Evolutionary conservation across 2,329 filamentous ascomycete species (phyloP).

Genomic region (Macrophomina tecta): DNA sequence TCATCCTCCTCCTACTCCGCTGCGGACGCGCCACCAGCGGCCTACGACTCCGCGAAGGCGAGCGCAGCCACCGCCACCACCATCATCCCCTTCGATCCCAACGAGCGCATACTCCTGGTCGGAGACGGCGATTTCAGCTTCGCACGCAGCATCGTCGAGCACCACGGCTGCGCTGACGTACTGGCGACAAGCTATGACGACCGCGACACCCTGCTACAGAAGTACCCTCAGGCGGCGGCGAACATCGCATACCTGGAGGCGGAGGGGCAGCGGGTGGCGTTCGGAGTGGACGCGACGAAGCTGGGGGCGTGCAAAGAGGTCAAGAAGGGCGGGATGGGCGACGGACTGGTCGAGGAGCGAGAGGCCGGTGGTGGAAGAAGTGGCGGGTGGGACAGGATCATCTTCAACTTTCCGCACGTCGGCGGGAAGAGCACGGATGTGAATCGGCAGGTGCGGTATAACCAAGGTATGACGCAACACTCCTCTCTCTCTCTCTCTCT

Average conservation of each 20-base stretch:
- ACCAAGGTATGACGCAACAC: conserved; percentile 62
- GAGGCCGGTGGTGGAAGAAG: conserved; percentile 21
- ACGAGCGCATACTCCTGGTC: conserved; percentile 74
- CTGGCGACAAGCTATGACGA: conserved; percentile 74
- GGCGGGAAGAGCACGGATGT: conserved; percentile 92
- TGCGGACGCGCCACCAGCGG: too few species aligned
- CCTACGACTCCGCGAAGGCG: background rate
- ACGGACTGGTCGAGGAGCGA: background rate
- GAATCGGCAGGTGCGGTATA: conserved; percentile 90
- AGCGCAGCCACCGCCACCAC: conserved; percentile 20
- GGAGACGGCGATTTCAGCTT: conserved; percentile 86
- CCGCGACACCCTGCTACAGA: conserved; percentile 64
- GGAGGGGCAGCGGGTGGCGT: conserved; percentile 45
- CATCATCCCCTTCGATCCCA: conserved; percentile 70
- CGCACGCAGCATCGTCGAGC: conserved; percentile 67
- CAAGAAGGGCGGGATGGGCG: conserved; percentile 47
- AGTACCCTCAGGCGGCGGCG: conserved; percentile 74
- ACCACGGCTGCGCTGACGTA: conserved; percentile 70
- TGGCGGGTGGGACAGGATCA: conserved; percentile 72
- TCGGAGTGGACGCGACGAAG: conserved; percentile 58
- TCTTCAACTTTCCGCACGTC: conserved; percentile 98
- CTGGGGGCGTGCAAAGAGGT: conserved; percentile 56
- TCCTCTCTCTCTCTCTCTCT: background rate
- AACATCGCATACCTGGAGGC: conserved; percentile 63
- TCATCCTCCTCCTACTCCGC: too few species aligned